Base-by-base conservation (phyloP, 1,284 basidiomycete species). In the Ganoderma resinaceum region DNA sequence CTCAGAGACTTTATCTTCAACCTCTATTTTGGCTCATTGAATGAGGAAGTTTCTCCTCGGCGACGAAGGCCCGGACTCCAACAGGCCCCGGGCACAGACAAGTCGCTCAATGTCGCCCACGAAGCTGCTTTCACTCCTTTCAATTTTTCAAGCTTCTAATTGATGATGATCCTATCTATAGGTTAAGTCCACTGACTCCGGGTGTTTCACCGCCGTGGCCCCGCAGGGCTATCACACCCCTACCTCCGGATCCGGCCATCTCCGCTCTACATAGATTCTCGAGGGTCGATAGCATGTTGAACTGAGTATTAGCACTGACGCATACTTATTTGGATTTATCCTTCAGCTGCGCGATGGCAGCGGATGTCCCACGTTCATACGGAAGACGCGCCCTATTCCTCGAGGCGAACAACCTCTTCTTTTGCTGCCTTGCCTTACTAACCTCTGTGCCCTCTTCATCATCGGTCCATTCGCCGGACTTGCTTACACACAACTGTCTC, bases 311-410 rank as follows among this genome's bases (percentile, higher is more conserved):
- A 31, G 26, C 16, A 53, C 29, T 16, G 52, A 53, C 14, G 16
- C 16, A 18, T 31, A 31, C 29, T 18, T 53, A 53, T 31, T 23
- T 31, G 52, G 29, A 12, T 53, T 53, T 29, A 31, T 3, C 52
- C 12, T 29, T 29, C 52, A 31, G 12, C 52, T 53, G 52, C 29
- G 52, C 52, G 52, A 53, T 53, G 12, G 52, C 52, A 53, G 52
- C 52, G 52, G 52, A 53, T 53, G 52, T 49, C 52, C 26, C 52
- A 53, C 52, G 52, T 53, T 53, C 52, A 53, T 53, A 8, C 14
- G 2, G 52, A 31, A 53, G 26, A 53, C 1, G 26, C 52, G 6
- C 26, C 29, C 14, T 16, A 4, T 31, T 26, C 52, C 52, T 53
- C 52, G 14, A 53, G 52, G 52, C n/a, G 6, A 53, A 29, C 26